Evolutionary conservation across 2,329 filamentous ascomycete species (phyloP).

Genomic region (Cytospora chrysosperma): DNA sequence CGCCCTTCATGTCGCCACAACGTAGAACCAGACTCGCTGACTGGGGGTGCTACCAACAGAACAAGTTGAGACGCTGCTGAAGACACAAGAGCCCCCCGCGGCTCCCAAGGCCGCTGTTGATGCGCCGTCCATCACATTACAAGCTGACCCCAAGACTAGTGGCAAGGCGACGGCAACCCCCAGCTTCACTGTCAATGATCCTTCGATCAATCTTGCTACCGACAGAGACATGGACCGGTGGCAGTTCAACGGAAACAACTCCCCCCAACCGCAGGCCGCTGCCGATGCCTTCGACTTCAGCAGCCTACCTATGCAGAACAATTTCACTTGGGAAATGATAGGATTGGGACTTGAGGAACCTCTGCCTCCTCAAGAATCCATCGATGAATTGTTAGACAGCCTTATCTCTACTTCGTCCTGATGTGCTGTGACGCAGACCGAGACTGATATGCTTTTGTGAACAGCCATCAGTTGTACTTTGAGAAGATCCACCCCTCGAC

Average conservation of each 20-base stretch:
- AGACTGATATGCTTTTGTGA: not conserved
- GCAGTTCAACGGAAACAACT: constrained; percentile 55
- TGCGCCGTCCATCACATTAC: constrained; percentile 31
- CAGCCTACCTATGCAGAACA: constrained; percentile 51
- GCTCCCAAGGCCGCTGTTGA: constrained; percentile 11
- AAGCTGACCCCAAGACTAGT: constrained; percentile 30
- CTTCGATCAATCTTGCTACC: constrained; percentile 46
- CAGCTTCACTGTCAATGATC: constrained; percentile 45
- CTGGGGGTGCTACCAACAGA: constrained; percentile 49
- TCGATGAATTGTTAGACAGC: constrained; percentile 71
- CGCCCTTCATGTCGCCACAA: not conserved
- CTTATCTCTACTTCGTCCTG: not conserved
- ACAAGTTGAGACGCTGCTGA: constrained; percentile 89
- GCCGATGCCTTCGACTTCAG: constrained; percentile 61
- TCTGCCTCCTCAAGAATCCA: constrained; percentile 57
- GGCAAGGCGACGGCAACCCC: constrained; percentile 35
- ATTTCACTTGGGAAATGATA: constrained; percentile 78
- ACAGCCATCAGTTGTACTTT: constrained; percentile 80
- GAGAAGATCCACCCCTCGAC: constrained; percentile 82
- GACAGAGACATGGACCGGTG: constrained; percentile 54
- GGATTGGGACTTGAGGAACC: constrained; percentile 60
- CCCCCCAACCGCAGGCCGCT: constrained; percentile 39
- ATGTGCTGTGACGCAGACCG: not conserved
- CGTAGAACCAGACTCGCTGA: constrained; percentile 12
- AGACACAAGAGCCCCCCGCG: constrained; percentile 65